Conservation (phyloP, 2,329 filamentous ascomycete genomes). For the Talaromyces atroroseus region DNA sequence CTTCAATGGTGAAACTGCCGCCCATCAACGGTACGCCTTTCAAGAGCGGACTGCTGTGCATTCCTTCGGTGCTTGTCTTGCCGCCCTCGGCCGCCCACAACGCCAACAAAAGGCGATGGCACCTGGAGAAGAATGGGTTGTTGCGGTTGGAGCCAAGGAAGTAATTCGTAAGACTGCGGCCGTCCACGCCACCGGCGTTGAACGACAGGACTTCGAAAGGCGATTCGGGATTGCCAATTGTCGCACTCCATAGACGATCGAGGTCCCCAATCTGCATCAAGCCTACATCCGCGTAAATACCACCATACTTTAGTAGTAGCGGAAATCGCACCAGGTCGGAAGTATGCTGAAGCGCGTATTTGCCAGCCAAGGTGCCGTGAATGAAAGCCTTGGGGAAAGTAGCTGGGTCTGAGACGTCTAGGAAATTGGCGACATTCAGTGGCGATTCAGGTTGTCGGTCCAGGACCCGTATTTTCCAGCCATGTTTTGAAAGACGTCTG, state of each 20-base stretch:
- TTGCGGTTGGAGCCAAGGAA: slow-evolving; percentile 38
- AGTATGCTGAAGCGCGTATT: slow-evolving; percentile 49
- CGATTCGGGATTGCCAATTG: slow-evolving; percentile 43
- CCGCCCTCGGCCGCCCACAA: slow-evolving; percentile 47
- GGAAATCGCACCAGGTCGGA: slow-evolving; percentile 56
- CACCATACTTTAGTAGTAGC: slow-evolving; percentile 52
- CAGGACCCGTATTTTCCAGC: slow-evolving; percentile 52
- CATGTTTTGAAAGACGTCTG: slow-evolving; percentile 46
- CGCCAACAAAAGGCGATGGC: slow-evolving; percentile 47
- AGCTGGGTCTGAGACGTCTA: slow-evolving; percentile 41
- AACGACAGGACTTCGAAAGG: slow-evolving; percentile 47
- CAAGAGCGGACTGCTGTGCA: slow-evolving; percentile 46
- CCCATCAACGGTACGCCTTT: slow-evolving; percentile 39
- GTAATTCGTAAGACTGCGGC: slow-evolving; percentile 44
- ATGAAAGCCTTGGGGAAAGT: slow-evolving; percentile 49
- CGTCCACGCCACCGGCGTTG: slow-evolving; percentile 33
- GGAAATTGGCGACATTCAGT: slow-evolving; percentile 46
- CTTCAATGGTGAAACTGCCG: slow-evolving; percentile 20
- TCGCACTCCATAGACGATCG: slow-evolving; percentile 49
- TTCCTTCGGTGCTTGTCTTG: slow-evolving; percentile 47
- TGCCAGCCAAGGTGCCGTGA: slow-evolving; percentile 46
- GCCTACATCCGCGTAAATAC: slow-evolving; percentile 55
- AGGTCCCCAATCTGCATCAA: slow-evolving; percentile 54
- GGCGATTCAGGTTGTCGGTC: slow-evolving; percentile 42
- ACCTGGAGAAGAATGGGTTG: slow-evolving; percentile 47